Evolutionary conservation across 805 yeast genomes (phyloP).

Genomic region (Metschnikowia picachoensis): DNA sequence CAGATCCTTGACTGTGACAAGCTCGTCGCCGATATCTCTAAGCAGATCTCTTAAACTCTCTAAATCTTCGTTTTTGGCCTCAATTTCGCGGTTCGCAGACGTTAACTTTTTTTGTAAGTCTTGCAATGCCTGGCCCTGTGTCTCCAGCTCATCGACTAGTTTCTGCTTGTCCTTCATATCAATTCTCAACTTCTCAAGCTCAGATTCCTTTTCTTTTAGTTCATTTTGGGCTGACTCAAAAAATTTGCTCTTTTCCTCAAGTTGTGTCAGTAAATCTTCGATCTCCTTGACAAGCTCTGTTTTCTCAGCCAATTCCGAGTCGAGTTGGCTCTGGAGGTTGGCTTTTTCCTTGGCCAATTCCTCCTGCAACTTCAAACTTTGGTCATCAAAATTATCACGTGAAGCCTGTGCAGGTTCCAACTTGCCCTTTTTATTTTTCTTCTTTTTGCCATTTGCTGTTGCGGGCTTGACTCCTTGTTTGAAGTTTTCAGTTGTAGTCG

Average conservation of each 20-base stretch:
- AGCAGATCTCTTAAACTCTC: conserved; percentile 73
- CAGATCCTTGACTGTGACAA: conserved; percentile 62
- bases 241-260: conserved; percentile 1
- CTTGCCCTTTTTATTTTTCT: no score
- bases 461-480: no score
- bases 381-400: no score
- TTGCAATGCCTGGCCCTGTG: conserved; percentile 4
- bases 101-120: conserved; percentile 5
- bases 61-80: conserved; percentile 51
- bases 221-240: background rate
- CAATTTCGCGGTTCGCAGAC: conserved; percentile 9
- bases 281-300: conserved; percentile 1
- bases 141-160: conserved; percentile 4
- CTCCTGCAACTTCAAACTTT: no score
- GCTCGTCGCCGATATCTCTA: conserved; percentile 70
- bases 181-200: conserved; percentile 14
- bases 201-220: conserved; percentile 17
- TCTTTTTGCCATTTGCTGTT: no score
- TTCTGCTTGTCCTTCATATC: background rate
- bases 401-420: no score
- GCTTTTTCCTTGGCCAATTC: no score
- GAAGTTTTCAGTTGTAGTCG: no score
- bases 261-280: conserved; percentile 8
- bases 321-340: no score
- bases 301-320: no score